Evolutionary conservation across 495 filamentous ascomycete genomes (phyloP).

Genomic region (Friedmanniomyces simplex): DNA sequence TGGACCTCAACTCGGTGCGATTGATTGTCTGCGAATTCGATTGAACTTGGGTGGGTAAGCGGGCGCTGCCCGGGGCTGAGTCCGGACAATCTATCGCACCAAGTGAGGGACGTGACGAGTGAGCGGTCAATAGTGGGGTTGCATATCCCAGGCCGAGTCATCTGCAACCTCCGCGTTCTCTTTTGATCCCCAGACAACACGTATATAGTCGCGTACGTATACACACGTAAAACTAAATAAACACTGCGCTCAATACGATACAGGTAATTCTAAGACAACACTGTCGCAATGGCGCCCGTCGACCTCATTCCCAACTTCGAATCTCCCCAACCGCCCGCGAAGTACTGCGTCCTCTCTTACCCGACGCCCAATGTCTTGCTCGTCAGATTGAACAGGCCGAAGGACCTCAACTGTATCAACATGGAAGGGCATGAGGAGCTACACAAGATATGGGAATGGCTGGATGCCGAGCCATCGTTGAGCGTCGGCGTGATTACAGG

Average conservation of each 20-base stretch:
- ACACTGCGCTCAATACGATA: too few species aligned
- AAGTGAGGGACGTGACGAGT: too few species aligned
- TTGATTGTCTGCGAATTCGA: too few species aligned
- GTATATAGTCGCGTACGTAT: too few species aligned
- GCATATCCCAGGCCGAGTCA: not conserved
- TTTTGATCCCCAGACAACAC: too few species aligned
- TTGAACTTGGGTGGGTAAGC: too few species aligned
- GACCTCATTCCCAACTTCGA: constrained; percentile 8
- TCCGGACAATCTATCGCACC: too few species aligned
- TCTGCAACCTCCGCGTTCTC: too few species aligned
- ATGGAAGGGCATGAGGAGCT: constrained; percentile 40
- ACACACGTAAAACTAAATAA: too few species aligned
- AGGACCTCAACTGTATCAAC: constrained; percentile 48
- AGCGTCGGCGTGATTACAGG: constrained; percentile 50
- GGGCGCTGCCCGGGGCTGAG: too few species aligned
- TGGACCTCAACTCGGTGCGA: too few species aligned
- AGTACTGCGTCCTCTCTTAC: not conserved
- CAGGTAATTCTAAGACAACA: not conserved
- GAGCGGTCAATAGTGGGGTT: too few species aligned
- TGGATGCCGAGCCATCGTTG: constrained; percentile 45
- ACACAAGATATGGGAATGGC: constrained; percentile 44
- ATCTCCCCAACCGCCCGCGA: not conserved
- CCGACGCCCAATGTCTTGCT: constrained; percentile 31
- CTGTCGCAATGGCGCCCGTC: not conserved
- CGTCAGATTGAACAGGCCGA: constrained; percentile 48